Evolutionary conservation across 2,329 filamentous ascomycete species (phyloP).

Genomic region (Xylaria multiplex): DNA sequence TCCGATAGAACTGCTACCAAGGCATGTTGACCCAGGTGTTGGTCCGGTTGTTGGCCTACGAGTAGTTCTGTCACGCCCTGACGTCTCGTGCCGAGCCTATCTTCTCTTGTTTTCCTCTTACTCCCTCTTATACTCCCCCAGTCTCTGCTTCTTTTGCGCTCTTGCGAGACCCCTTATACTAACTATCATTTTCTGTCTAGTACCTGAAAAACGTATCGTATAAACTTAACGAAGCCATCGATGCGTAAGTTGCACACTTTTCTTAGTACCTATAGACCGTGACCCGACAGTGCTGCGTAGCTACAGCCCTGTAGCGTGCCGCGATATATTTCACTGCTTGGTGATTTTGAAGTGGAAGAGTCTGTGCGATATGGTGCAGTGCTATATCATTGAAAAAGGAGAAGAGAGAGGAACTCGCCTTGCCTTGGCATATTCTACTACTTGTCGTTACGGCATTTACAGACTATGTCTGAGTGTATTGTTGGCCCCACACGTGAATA

Average conservation of each 20-base stretch:
- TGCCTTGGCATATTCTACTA: slow-evolving; percentile 5
- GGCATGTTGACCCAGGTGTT: slow-evolving; percentile 35
- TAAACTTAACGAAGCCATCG: slow-evolving; percentile 64
- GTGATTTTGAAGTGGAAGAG: neutral
- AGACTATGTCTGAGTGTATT: slow-evolving; percentile 14
- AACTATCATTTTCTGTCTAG: slow-evolving; percentile 31
- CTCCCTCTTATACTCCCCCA: neutral
- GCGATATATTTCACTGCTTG: neutral
- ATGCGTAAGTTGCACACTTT: slow-evolving; percentile 62
- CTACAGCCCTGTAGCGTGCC: neutral
- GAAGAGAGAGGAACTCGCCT: too few relatives aligned
- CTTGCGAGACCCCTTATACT: neutral
- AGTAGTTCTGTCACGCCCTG: neutral
- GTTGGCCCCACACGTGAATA: slow-evolving; percentile 6
- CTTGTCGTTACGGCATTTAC: slow-evolving; percentile 3
- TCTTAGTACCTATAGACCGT: slow-evolving; percentile 13
- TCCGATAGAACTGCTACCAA: slow-evolving; percentile 43
- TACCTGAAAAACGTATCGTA: slow-evolving; percentile 57
- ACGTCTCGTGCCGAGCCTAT: neutral
- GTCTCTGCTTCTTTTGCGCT: neutral
- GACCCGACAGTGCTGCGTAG: neutral
- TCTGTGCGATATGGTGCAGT: neutral
- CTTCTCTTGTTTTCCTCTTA: neutral
- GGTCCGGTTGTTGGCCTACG: neutral
- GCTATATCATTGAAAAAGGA: neutral